These are phyloP conservation scores for Zanthoxylum bungeanum DNA, from an alignment of 345 rosid species.

Conservation along the genomic window DNA sequence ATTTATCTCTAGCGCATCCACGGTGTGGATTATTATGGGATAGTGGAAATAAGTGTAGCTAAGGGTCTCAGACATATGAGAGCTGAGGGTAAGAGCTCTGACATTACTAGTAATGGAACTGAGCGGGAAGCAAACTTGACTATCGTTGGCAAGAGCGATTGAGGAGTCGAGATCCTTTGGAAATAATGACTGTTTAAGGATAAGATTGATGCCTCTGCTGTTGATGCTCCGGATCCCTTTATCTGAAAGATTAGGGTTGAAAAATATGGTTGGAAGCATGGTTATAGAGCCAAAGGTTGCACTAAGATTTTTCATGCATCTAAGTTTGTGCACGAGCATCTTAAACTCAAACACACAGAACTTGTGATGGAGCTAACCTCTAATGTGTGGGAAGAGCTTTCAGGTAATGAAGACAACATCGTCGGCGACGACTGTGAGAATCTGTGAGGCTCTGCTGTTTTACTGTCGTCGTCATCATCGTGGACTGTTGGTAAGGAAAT, in stretches of 20 bases:
- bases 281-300: constrained; percentile 99
- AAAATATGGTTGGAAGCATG: too few relatives aligned
- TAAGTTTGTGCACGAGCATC: constrained; percentile 97
- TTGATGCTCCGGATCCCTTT: too few relatives aligned
- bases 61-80: constrained; percentile 90
- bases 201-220: too few relatives aligned
- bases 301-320: constrained; percentile 98
- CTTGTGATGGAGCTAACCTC: constrained; percentile 70
- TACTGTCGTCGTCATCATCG: too few relatives aligned
- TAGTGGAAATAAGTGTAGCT: constrained; percentile 75
- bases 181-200: constrained; percentile 90
- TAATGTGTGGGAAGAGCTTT: constrained; percentile 93
- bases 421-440: too few relatives aligned
- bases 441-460: too few relatives aligned
- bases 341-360: constrained; percentile 94
- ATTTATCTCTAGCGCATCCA: constrained; percentile 97
- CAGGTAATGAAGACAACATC: too few relatives aligned
- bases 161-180: constrained; percentile 85
- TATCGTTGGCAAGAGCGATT: constrained; percentile 84
- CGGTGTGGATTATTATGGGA: too few relatives aligned
- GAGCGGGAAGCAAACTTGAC: constrained; percentile 84
- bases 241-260: too few relatives aligned
- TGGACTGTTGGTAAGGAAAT: too few relatives aligned
- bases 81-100: constrained; percentile 70
- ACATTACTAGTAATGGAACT: constrained; percentile 40